A percentile compares a stretch with the other conserved stretches of the same genome.
Evolutionary conservation across 768 basidiomycete genomes (phyloP).

Genomic region (Antrodiella citrinella): DNA sequence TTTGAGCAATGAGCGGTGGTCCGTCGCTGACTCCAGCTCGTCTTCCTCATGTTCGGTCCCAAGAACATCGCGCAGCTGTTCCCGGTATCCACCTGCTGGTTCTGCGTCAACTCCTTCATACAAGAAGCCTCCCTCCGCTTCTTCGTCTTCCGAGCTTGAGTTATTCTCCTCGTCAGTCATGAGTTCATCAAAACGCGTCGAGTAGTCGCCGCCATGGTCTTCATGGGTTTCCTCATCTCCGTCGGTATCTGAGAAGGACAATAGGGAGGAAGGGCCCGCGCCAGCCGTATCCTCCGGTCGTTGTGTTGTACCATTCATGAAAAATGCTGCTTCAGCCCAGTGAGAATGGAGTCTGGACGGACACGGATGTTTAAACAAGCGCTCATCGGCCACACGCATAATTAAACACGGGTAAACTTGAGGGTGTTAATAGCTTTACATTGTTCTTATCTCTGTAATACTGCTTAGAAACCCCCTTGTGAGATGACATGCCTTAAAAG

Average conservation of each 20-base stretch:
- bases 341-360: neutral
- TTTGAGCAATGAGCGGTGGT: slow-evolving; percentile 36
- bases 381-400: neutral
- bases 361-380: neutral
- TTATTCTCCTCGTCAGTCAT: slow-evolving; percentile 34
- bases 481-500: neutral
- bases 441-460: no score
- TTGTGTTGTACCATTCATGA: slow-evolving; percentile 21
- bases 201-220: slow-evolving; percentile 47
- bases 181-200: slow-evolving; percentile 61
- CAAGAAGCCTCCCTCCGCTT: slow-evolving; percentile 46
- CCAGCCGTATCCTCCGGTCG: slow-evolving; percentile 1
- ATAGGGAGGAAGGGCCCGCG: slow-evolving; percentile 6
- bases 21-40: slow-evolving; percentile 26
- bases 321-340: neutral
- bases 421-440: no score
- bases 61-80: slow-evolving; percentile 65
- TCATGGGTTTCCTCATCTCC: slow-evolving; percentile 36
- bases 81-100: slow-evolving; percentile 47
- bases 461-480: neutral
- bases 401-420: no score
- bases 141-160: slow-evolving; percentile 16
- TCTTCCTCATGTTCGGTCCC: slow-evolving; percentile 52
- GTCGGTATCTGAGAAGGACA: slow-evolving; percentile 30
- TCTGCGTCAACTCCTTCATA: slow-evolving; percentile 63